These are phyloP conservation scores for Mortierella sp. DNA, from an alignment of 371 early-diverging fungal genomes.

Conservation along the genomic window DNA sequence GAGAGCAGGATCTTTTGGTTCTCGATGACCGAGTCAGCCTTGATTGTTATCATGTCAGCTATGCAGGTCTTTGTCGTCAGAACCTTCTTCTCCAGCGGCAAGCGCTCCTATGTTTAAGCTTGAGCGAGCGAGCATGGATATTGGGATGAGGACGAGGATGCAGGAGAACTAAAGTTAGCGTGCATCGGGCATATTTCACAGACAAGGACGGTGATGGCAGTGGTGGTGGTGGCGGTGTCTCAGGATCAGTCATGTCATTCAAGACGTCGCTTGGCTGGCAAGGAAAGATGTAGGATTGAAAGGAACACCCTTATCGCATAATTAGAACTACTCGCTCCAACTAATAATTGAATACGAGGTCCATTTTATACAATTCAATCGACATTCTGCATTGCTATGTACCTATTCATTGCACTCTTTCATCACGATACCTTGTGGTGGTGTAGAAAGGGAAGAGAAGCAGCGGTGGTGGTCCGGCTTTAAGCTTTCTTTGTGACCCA, in stretches of 20 bases:
- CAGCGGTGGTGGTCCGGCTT: too few relatives aligned
- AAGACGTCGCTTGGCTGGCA: neutral
- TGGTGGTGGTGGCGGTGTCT: neutral
- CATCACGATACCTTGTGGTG: too few relatives aligned
- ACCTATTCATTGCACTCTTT: too few relatives aligned
- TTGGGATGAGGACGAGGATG: neutral
- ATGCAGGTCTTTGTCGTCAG: constrained; percentile 90
- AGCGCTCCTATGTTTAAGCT: constrained; percentile 72
- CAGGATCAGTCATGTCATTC: neutral
- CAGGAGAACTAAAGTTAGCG: neutral
- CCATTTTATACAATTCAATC: neutral
- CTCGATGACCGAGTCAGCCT: constrained; percentile 77
- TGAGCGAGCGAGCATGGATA: neutral
- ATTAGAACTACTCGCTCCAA: neutral
- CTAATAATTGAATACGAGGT: neutral
- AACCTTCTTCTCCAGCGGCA: constrained; percentile 78
- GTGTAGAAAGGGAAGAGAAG: too few relatives aligned
- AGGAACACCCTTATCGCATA: neutral
- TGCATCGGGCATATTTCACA: neutral
- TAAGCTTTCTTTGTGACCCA: too few relatives aligned
- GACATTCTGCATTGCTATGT: too few relatives aligned
- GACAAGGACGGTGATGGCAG: neutral
- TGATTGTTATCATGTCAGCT: constrained; percentile 85
- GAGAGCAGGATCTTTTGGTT: constrained; percentile 92
- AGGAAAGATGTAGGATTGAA: neutral